Evolutionary conservation across 1,139 yeast genomes (phyloP).

Genomic region (Suhomyces panamericanus): DNA sequence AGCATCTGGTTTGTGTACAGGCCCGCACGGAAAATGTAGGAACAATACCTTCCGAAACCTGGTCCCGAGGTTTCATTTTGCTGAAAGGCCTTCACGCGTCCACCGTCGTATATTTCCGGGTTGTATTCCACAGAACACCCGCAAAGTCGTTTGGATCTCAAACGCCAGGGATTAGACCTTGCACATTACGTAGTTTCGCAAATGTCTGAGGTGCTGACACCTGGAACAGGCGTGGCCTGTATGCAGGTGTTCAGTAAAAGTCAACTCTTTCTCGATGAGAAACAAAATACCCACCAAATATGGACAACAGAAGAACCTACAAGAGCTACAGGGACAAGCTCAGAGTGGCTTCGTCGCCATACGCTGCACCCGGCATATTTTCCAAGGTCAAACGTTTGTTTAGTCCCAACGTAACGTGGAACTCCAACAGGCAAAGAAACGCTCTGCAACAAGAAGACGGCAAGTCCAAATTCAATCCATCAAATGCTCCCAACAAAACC

Average conservation of each 20-base stretch:
- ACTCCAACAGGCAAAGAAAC: neutral
- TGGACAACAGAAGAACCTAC: slow-evolving; percentile 47
- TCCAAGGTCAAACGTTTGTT: slow-evolving; percentile 36
- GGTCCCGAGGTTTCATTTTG: too few species aligned
- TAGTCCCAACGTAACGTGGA: slow-evolving; percentile 8
- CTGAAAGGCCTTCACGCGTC: too few species aligned
- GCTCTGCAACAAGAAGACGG: too few species aligned
- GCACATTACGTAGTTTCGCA: too few species aligned
- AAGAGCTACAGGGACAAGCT: slow-evolving; percentile 31
- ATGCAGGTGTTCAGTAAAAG: neutral
- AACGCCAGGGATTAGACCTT: too few species aligned
- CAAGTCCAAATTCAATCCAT: neutral
- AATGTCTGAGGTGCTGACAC: neutral
- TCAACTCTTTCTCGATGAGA: neutral
- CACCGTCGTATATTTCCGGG: too few species aligned
- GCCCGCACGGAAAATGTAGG: neutral
- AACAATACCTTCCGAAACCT: too few species aligned
- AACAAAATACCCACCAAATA: slow-evolving; percentile 13
- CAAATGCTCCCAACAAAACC: neutral
- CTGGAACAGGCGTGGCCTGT: neutral
- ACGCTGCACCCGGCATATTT: slow-evolving; percentile 29
- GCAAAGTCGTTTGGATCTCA: too few species aligned
- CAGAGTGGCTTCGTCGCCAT: slow-evolving; percentile 23
- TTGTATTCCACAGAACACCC: too few species aligned
- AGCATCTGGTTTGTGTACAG: neutral